Percentiles rank a stretch among this genome's conserved stretches.
phyloP scores from a whole-genome alignment of 805 yeast genomes.

The Pichia manshurica region DNA sequence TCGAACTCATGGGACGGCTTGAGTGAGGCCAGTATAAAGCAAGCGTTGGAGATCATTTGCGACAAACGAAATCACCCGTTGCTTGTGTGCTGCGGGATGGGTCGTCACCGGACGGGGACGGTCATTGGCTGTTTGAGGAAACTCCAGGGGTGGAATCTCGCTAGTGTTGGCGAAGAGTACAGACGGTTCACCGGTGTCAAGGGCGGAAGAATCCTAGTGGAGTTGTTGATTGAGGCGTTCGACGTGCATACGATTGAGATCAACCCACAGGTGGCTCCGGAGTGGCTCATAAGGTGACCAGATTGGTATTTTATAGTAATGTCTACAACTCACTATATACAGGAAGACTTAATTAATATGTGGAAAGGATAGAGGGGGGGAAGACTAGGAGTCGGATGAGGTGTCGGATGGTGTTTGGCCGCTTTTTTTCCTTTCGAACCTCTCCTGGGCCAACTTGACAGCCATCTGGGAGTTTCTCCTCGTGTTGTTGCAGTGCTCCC shows the following conservation, averaged over 20 bases:
- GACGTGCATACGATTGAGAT: conserved; percentile 42
- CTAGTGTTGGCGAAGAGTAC: conserved; percentile 88
- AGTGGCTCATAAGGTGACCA: conserved; percentile 36
- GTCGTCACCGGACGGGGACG: conserved; percentile 94
- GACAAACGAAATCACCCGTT: conserved; percentile 75
- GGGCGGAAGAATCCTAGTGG: conserved; percentile 91
- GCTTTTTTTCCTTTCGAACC: conserved; percentile 22
- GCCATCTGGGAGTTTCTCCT: conserved; percentile 61
- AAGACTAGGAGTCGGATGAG: too few relatives aligned
- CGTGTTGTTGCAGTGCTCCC: conserved; percentile 86
- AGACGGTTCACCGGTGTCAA: conserved; percentile 88
- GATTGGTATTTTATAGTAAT: background rate
- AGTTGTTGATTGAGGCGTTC: conserved; percentile 75
- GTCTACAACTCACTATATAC: background rate
- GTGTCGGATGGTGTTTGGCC: too few relatives aligned
- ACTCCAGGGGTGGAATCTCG: conserved; percentile 96
- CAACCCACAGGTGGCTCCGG: conserved; percentile 39
- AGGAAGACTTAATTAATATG: too few relatives aligned
- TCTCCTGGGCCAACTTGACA: conserved; percentile 62
- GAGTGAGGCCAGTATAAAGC: conserved; percentile 72
- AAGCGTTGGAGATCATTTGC: conserved; percentile 71
- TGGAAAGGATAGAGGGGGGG: too few relatives aligned
- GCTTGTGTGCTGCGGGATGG: conserved; percentile 96
- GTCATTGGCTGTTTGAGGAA: conserved; percentile 91
- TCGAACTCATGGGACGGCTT: conserved; percentile 93